Evolutionary conservation across 192 early-diverging fungal genomes (phyloP).

Genomic region (Gonapodya prolifera): DNA sequence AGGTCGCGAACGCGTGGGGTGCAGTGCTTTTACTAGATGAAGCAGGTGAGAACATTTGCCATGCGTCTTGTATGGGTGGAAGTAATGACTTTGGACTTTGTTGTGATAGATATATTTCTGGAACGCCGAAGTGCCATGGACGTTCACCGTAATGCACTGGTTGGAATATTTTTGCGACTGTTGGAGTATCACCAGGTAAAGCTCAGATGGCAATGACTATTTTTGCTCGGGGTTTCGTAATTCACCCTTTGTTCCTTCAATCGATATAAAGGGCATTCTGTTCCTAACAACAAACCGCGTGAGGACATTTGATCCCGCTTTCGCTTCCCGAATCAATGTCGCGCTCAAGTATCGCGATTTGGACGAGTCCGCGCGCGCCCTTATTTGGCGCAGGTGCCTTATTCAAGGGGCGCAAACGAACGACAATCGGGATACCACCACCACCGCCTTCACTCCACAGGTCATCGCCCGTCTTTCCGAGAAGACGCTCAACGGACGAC

Average conservation of each 20-base stretch:
- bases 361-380: slow-evolving; percentile 3
- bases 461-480: not conserved
- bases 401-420: not conserved
- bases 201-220: too few relatives aligned
- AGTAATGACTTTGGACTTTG: too few relatives aligned
- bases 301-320: slow-evolving; percentile 36
- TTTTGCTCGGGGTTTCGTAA: too few relatives aligned
- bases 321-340: slow-evolving; percentile 35
- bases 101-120: slow-evolving; percentile 45
- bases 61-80: too few relatives aligned
- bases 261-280: too few relatives aligned
- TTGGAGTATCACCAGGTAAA: slow-evolving; percentile 49
- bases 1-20: slow-evolving; percentile 33
- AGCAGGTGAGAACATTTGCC: too few relatives aligned
- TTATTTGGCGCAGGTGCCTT: slow-evolving; percentile 6
- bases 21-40: slow-evolving; percentile 40
- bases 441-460: not conserved
- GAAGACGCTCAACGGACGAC: slow-evolving; percentile 1
- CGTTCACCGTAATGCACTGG: slow-evolving; percentile 28
- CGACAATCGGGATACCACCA: too few relatives aligned
- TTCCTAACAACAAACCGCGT: slow-evolving; percentile 55
- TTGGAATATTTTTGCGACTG: slow-evolving; percentile 29
- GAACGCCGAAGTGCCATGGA: slow-evolving; percentile 32
- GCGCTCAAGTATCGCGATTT: slow-evolving; percentile 33
- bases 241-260: too few relatives aligned